Percentiles rank a stretch among this genome's conserved stretches.
Evolutionary conservation across 257 asterid species (phyloP).

Genomic region (Knoxia roxburghii): DNA sequence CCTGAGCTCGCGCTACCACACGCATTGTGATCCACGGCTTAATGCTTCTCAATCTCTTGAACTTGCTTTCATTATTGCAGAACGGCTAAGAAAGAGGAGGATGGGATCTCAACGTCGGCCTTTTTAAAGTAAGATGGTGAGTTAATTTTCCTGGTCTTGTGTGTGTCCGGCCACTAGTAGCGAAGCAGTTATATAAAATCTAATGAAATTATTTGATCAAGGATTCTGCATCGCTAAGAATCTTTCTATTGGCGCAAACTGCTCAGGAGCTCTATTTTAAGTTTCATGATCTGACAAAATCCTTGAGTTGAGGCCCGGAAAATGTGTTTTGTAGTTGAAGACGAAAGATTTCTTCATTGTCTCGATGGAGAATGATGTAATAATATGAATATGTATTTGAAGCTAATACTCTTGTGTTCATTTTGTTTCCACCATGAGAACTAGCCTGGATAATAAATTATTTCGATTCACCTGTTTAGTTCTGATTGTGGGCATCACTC

Average conservation of each 20-base stretch:
- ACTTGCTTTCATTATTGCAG: constrained; percentile 64
- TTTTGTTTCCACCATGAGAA: not conserved
- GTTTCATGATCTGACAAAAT: not conserved
- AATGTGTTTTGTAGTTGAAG: not conserved
- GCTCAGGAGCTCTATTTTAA: not conserved
- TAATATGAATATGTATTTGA: not conserved
- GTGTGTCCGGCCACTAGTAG: not conserved
- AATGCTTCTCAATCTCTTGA: constrained; percentile 88
- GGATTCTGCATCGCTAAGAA: not conserved
- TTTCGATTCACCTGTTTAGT: no score
- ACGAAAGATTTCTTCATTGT: constrained; percentile 1
- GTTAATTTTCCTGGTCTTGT: constrained; percentile 1
- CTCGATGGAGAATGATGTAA: constrained; percentile 1
- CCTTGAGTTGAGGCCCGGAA: not conserved
- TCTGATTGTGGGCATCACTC: no score
- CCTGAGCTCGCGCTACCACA: constrained; percentile 75
- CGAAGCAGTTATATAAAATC: not conserved
- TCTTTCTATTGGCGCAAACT: not conserved
- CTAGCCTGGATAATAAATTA: not conserved
- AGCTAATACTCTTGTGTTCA: not conserved
- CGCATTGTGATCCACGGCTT: constrained; percentile 75
- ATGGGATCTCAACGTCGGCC: constrained; percentile 42
- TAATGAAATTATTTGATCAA: no score
- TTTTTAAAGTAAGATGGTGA: constrained; percentile 15
- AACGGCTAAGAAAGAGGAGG: constrained; percentile 60